These are phyloP conservation scores for Zhuliangozyma parablackwelliae DNA, from an alignment of 1,139 yeast species.

Conservation along the genomic window DNA sequence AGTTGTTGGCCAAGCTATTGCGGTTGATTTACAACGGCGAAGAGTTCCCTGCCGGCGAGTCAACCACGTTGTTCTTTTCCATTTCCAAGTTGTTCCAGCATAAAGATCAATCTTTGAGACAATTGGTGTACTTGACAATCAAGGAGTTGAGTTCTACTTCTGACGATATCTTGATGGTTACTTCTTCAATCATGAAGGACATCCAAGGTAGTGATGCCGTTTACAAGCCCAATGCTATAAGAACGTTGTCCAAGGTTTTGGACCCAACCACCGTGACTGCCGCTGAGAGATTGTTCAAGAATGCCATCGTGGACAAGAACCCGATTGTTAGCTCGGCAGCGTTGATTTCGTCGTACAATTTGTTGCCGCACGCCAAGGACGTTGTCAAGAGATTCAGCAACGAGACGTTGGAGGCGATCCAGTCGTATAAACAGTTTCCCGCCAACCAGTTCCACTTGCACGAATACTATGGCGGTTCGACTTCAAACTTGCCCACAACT, in stretches of 20 bases:
- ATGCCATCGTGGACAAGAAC: constrained; percentile 87
- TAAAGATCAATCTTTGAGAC: constrained; percentile 85
- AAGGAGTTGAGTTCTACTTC: constrained; percentile 84
- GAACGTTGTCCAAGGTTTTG: constrained; percentile 84
- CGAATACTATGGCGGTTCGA: constrained; percentile 49
- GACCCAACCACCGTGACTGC: constrained; percentile 93
- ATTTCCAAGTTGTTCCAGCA: constrained; percentile 94
- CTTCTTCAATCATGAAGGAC: constrained; percentile 97
- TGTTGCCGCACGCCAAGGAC: constrained; percentile 84
- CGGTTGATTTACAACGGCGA: constrained; percentile 80
- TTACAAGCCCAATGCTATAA: constrained; percentile 90
- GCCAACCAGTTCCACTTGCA: constrained; percentile 50
- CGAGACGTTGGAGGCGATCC: constrained; percentile 86
- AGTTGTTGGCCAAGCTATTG: constrained; percentile 67
- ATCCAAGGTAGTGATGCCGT: constrained; percentile 84
- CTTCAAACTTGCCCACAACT: constrained; percentile 54
- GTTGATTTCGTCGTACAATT: constrained; percentile 81
- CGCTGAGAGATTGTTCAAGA: constrained; percentile 88
- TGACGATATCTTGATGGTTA: constrained; percentile 93
- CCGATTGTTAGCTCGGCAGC: constrained; percentile 92
- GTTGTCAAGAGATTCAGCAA: constrained; percentile 91
- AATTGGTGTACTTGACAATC: constrained; percentile 88
- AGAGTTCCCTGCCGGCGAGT: constrained; percentile 80
- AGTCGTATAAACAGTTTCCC: constrained; percentile 66
- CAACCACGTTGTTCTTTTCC: constrained; percentile 89